These are phyloP conservation scores for Russula sp. DNA, from an alignment of 768 basidiomycete species.

Conservation along the genomic window DNA sequence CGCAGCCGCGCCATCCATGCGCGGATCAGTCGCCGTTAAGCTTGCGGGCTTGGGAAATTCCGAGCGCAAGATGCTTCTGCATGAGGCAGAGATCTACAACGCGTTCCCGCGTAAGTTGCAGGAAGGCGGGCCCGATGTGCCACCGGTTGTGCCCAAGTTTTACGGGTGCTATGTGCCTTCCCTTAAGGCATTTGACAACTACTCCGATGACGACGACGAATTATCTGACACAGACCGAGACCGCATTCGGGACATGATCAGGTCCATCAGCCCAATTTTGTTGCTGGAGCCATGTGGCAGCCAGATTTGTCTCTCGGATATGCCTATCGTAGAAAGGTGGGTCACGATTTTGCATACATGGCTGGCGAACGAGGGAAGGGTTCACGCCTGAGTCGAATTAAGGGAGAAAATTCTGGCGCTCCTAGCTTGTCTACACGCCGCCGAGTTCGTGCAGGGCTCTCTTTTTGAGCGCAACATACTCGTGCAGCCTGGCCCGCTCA, in stretches of 20 bases:
- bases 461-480: slow-evolving; percentile 38
- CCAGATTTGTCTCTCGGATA: slow-evolving; percentile 25
- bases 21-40: slow-evolving; percentile 26
- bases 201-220: neutral
- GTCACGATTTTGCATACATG: neutral
- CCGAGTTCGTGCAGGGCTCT: slow-evolving; percentile 36
- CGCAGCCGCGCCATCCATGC: neutral
- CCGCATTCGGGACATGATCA: neutral
- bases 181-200: slow-evolving; percentile 2
- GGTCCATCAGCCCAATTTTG: slow-evolving; percentile 33
- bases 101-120: slow-evolving; percentile 39
- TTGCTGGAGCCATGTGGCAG: slow-evolving; percentile 43
- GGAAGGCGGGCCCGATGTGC: slow-evolving; percentile 40
- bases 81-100: slow-evolving; percentile 41
- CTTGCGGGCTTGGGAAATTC: neutral
- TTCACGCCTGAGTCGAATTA: neutral
- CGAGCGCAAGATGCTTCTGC: slow-evolving; percentile 19
- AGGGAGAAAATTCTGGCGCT: slow-evolving; percentile 29
- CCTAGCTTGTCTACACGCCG: slow-evolving; percentile 35
- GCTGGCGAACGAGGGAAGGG: neutral
- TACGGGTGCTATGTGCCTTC: slow-evolving; percentile 49
- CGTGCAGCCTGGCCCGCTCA: slow-evolving; percentile 36
- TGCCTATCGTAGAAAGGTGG: slow-evolving; percentile 21
- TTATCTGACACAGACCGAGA: neutral
- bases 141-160: slow-evolving; percentile 52